phyloP scores from a whole-genome alignment of 139 green algal genomes.

The Zygnema circumcarinatum region DNA sequence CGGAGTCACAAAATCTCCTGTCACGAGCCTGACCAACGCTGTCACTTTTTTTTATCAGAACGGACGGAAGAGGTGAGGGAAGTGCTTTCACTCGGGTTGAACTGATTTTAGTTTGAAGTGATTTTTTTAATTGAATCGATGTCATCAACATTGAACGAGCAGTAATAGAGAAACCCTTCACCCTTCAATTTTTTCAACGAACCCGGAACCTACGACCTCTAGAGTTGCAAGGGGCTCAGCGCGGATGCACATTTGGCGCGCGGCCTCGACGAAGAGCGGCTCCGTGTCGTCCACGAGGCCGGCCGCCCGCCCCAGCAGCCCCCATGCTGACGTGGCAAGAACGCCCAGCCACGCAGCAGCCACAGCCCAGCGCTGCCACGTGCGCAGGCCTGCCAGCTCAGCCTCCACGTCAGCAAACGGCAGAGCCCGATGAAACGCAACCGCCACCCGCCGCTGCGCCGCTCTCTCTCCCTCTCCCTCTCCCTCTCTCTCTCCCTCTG shows the following conservation, averaged over 20 bases:
- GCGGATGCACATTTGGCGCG: slow-evolving; percentile 59
- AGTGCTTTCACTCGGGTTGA: no score
- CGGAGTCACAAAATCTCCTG: slow-evolving; percentile 62
- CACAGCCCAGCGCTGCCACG: not conserved
- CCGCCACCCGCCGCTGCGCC: not conserved
- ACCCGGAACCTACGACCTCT: no score
- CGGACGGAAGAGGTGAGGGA: not conserved
- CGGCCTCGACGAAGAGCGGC: slow-evolving; percentile 61
- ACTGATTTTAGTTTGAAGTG: no score
- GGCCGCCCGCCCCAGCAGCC: slow-evolving; percentile 9
- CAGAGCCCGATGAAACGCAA: not conserved
- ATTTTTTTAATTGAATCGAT: no score
- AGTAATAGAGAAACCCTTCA: no score
- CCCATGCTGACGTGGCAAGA: slow-evolving; percentile 33
- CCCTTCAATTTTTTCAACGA: no score
- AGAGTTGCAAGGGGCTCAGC: no score
- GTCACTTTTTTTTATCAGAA: no score
- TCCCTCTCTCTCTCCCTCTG: no score
- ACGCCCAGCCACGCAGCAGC: not conserved
- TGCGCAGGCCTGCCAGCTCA: not conserved
- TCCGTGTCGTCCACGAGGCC: slow-evolving; percentile 65
- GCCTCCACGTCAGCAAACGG: not conserved
- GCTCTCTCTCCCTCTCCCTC: no score
- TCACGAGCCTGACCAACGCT: slow-evolving; percentile 58
- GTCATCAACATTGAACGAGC: no score